Conservation (phyloP, 768 basidiomycete species). For the Lentinula boryana region DNA sequence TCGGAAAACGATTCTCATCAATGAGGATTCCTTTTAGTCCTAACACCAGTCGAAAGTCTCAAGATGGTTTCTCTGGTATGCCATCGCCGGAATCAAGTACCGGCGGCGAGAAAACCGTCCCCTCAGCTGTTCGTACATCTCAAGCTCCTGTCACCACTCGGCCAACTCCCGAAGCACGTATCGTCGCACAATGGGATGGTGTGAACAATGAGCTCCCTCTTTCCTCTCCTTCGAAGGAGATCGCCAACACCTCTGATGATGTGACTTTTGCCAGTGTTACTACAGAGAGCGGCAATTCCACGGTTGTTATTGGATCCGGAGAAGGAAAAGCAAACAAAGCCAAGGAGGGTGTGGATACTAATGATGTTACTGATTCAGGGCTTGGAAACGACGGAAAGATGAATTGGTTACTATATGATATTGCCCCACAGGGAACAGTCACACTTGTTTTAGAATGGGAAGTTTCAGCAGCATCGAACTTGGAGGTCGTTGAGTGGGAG, state of each 20-base stretch:
- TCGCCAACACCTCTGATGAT: background rate
- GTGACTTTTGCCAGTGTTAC: background rate
- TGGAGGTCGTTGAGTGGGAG: slow-evolving; percentile 14
- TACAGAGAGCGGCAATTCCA: background rate
- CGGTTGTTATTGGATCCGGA: background rate
- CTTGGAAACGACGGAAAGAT: slow-evolving; percentile 27
- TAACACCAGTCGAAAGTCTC: background rate
- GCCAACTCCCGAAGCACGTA: slow-evolving; percentile 3
- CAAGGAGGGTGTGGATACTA: background rate
- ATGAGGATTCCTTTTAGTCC: background rate
- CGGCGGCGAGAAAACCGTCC: background rate
- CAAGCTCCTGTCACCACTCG: background rate
- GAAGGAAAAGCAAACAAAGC: too few species aligned
- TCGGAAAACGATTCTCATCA: background rate
- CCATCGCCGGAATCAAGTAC: background rate
- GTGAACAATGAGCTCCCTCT: slow-evolving; percentile 17
- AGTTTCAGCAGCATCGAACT: slow-evolving; percentile 22
- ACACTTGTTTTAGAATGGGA: slow-evolving; percentile 29
- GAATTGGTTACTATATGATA: slow-evolving; percentile 22
- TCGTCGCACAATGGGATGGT: slow-evolving; percentile 33
- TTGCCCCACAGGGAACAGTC: slow-evolving; percentile 26
- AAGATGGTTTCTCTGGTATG: background rate
- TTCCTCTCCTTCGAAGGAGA: background rate
- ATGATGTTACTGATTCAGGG: slow-evolving; percentile 14
- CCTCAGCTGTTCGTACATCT: background rate